These are phyloP conservation scores for Elongisporangium senticosum DNA, from an alignment of 352 stramenopile genomes.

Conservation along the genomic window DNA sequence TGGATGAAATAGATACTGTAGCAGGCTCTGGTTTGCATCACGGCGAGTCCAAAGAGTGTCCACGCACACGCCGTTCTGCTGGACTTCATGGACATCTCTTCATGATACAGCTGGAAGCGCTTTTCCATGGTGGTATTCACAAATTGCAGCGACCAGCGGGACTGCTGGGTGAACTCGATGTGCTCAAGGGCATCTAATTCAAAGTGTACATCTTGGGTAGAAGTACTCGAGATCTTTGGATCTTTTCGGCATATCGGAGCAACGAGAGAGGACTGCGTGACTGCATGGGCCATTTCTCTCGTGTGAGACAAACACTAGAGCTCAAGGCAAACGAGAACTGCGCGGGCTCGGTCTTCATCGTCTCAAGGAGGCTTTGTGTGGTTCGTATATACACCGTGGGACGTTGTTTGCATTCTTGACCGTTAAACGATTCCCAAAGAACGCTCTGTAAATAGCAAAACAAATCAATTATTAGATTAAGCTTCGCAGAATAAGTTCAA, in stretches of 20 bases:
- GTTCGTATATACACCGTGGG: background rate
- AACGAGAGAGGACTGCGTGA: conserved; percentile 8
- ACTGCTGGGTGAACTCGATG: conserved; percentile 28
- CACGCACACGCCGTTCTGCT: conserved; percentile 24
- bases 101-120: conserved; percentile 57
- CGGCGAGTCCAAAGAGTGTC: conserved; percentile 26
- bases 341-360: background rate
- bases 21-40: conserved; percentile 35
- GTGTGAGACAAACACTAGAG: background rate
- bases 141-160: conserved; percentile 43
- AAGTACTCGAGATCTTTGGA: conserved; percentile 40
- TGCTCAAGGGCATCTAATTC: conserved; percentile 47
- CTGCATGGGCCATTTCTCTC: conserved; percentile 4
- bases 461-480: background rate
- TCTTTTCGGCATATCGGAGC: conserved; percentile 11
- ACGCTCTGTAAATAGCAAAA: background rate
- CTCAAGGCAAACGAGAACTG: no score
- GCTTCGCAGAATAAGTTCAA: no score
- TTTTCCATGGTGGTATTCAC: conserved; percentile 32
- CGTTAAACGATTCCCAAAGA: background rate
- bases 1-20: conserved; percentile 14
- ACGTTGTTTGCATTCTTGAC: background rate
- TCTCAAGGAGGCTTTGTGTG: background rate
- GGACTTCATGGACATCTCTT: conserved; percentile 34
- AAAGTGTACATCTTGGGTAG: conserved; percentile 32